These are phyloP conservation scores for Wickerhamia fluorescens DNA, from an alignment of 805 yeast genomes.

Conservation along the genomic window DNA sequence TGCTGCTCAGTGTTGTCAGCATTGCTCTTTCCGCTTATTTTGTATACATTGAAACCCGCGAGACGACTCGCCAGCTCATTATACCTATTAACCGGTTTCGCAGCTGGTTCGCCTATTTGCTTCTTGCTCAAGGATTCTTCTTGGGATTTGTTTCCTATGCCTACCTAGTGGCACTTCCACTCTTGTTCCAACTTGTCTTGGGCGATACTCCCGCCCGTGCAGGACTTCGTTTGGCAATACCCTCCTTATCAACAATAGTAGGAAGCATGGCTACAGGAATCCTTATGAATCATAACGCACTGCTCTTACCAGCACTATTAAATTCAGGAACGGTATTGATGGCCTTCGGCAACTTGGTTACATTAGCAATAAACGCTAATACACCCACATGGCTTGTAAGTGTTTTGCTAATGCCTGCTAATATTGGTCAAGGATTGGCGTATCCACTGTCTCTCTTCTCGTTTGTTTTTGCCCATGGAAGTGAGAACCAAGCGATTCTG, in stretches of 20 bases:
- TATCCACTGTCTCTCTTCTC: conserved; percentile 31
- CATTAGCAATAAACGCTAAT: conserved; percentile 9
- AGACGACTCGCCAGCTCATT: conserved; percentile 24
- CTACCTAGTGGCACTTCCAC: conserved; percentile 35
- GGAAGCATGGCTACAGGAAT: conserved; percentile 36
- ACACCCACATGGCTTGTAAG: conserved; percentile 19
- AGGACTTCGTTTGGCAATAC: conserved; percentile 29
- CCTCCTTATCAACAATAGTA: conserved; percentile 35
- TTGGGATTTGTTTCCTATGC: conserved; percentile 35
- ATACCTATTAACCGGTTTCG: conserved; percentile 23
- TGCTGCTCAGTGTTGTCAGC: conserved; percentile 9
- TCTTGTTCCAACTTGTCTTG: conserved; percentile 34
- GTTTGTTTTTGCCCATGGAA: conserved; percentile 26
- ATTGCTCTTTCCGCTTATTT: conserved; percentile 7
- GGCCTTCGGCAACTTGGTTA: conserved; percentile 28
- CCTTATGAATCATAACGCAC: conserved; percentile 26
- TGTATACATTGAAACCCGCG: conserved; percentile 12
- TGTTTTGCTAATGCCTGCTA: conserved; percentile 24
- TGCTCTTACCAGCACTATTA: conserved; percentile 17
- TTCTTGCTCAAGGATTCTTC: conserved; percentile 23
- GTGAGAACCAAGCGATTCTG: conserved; percentile 29
- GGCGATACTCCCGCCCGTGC: conserved; percentile 21
- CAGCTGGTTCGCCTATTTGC: conserved; percentile 14
- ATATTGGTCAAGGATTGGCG: conserved; percentile 33
- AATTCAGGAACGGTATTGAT: conserved; percentile 24